Conservation (phyloP, 1,284 basidiomycete genomes). For the Golubevia pallescens region DNA sequence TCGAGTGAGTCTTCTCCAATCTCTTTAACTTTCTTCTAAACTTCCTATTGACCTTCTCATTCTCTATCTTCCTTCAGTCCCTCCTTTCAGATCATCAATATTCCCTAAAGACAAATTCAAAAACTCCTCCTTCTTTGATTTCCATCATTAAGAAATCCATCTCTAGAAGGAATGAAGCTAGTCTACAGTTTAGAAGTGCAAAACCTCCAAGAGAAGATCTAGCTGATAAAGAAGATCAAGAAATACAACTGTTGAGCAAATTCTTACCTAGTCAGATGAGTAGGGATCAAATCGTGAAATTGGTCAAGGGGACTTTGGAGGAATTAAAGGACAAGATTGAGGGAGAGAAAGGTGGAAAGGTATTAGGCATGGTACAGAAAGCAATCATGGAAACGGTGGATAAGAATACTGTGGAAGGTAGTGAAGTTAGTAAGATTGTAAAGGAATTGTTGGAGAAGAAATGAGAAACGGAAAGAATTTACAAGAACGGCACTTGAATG, state of each 20-base stretch:
- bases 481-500: too few relatives aligned
- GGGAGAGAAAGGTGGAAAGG: constrained; percentile 1
- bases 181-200: constrained; percentile 33
- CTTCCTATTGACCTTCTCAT: background rate
- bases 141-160: constrained; percentile 38
- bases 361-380: constrained; percentile 1
- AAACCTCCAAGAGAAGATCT: constrained; percentile 41
- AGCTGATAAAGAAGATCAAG: constrained; percentile 42
- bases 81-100: constrained; percentile 45
- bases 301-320: constrained; percentile 7
- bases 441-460: background rate
- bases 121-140: constrained; percentile 7
- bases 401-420: background rate
- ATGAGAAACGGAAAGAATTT: too few relatives aligned
- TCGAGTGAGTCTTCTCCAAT: constrained; percentile 8
- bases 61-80: constrained; percentile 9
- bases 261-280: constrained; percentile 29
- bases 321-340: background rate
- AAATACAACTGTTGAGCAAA: constrained; percentile 25
- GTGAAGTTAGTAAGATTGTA: background rate
- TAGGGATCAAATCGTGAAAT: constrained; percentile 3
- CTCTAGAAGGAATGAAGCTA: constrained; percentile 31
- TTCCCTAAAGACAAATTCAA: constrained; percentile 26
- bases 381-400: background rate
- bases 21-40: too few relatives aligned